Base-by-base conservation (phyloP, 1,284 basidiomycete species). In the Leccinum laetum region DNA sequence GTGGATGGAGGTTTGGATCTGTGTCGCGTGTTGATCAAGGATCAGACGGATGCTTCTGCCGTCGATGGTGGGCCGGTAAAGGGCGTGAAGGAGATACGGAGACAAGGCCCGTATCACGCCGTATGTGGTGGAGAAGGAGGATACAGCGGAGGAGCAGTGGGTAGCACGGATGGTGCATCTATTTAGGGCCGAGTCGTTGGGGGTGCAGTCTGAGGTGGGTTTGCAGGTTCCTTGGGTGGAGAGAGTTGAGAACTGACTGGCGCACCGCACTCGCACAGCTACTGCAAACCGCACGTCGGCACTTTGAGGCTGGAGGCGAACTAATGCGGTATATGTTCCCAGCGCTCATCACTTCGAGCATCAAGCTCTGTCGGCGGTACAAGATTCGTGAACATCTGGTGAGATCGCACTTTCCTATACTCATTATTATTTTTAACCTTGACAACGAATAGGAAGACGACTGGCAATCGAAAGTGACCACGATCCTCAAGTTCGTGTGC, bases 131-230 rank as follows among this genome's bases (percentile, higher is more conserved):
- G 94, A 96, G 72, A 80, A 89, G 61, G 93, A 95, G 73, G 96
- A 98, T 74, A 84, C 95, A 81, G 95, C 95, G 0, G 96, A 98
- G 77, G 96, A 98, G 77, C 96, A 98, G 0, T 98, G 96, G 96
- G 88, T 98, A 14, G 95, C 96, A 24, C 83, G 96, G 67, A 97
- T 98, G 92, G 92, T 98, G 3, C 96, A 98, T 81, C 76, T 98
- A 37, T 96, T 98, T 87, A 83, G 88, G 24, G 86, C 93, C 1
- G 93, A 97, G 62, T 90, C 91, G 35, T 76, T 96, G 65, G 89
- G 87, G 68, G 86, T 91, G 16, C 96, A 98, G 73, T 96, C 94
- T 69, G 92, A 96, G 84, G 94, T 94, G 68, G 39, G 87, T 74
- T 1, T 58, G 13, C 18, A 39, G 6, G 44, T 13, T 1, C 0